These are phyloP conservation scores for Barnettozyma sucrosica DNA, from an alignment of 805 yeast species.

Conservation along the genomic window DNA sequence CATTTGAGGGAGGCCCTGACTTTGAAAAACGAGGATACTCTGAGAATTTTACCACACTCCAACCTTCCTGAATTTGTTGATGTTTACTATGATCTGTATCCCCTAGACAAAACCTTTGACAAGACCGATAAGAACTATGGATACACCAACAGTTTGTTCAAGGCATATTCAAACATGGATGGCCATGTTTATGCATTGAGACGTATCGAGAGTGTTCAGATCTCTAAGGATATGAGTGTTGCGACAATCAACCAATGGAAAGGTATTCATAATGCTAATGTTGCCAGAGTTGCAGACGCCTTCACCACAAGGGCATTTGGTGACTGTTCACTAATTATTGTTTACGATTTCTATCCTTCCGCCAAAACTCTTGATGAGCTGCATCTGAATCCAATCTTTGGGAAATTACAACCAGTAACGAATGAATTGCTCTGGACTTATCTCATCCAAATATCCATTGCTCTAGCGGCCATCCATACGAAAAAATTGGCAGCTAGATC, in stretches of 20 bases:
- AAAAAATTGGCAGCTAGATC: slow-evolving; percentile 58
- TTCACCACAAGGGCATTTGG: slow-evolving; percentile 86
- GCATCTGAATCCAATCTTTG: slow-evolving; percentile 45
- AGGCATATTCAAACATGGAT: slow-evolving; percentile 72
- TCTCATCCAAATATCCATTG: slow-evolving; percentile 67
- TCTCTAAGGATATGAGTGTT: slow-evolving; percentile 53
- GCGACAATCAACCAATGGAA: slow-evolving; percentile 64
- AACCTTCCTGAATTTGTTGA: slow-evolving; percentile 72
- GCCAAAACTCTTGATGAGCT: slow-evolving; percentile 64
- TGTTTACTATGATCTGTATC: slow-evolving; percentile 78
- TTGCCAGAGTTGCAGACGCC: slow-evolving; percentile 69
- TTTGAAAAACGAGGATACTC: slow-evolving; percentile 71
- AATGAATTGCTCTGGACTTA: slow-evolving; percentile 73
- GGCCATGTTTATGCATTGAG: slow-evolving; percentile 75
- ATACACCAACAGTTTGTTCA: slow-evolving; percentile 58
- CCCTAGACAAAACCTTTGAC: slow-evolving; percentile 53
- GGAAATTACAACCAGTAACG: slow-evolving; percentile 43
- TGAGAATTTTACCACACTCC: slow-evolving; percentile 57
- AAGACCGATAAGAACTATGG: slow-evolving; percentile 38
- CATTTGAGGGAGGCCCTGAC: slow-evolving; percentile 67
- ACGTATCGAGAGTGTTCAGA: slow-evolving; percentile 58
- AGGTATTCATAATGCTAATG: slow-evolving; percentile 45
- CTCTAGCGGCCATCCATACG: slow-evolving; percentile 59
- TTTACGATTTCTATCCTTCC: slow-evolving; percentile 82
- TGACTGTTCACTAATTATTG: slow-evolving; percentile 66